Conservation (phyloP, 495 filamentous ascomycete species). For the Penicillium canariense region DNA sequence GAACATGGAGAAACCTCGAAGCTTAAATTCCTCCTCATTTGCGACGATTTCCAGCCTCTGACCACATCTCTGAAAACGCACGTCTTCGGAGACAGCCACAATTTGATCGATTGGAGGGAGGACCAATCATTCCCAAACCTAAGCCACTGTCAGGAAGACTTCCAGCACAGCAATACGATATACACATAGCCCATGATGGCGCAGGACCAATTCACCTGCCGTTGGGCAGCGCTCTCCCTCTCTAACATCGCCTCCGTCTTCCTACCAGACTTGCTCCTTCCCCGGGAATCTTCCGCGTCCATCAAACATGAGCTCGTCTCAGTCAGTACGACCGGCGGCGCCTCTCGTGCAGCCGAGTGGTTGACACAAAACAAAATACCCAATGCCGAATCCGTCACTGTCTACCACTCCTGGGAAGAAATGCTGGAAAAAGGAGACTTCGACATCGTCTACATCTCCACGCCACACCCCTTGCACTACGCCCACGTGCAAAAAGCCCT, state of each 20-base stretch:
- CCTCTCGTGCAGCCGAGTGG: conserved; percentile 2
- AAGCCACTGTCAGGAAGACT: not conserved
- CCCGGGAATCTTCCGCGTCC: not conserved
- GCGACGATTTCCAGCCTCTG: not conserved
- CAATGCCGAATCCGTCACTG: not conserved
- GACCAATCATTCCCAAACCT: not conserved
- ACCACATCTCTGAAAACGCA: not conserved
- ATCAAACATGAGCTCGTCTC: conserved; percentile 9
- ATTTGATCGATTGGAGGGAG: not conserved
- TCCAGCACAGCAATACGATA: not conserved
- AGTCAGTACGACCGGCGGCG: conserved; percentile 4
- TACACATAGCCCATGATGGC: conserved; percentile 1
- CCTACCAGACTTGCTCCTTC: conserved; percentile 3
- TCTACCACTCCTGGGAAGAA: conserved; percentile 4
- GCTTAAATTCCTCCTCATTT: not conserved
- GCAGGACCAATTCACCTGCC: conserved; percentile 8
- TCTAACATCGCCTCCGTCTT: conserved; percentile 9
- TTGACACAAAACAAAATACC: conserved; percentile 2
- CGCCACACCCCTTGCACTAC: conserved; percentile 9
- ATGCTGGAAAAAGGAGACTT: conserved; percentile 5
- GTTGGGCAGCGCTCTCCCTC: conserved; percentile 6
- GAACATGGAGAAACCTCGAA: not conserved
- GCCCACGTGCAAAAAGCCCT: conserved; percentile 2
- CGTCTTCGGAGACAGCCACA: not conserved
- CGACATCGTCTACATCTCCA: conserved; percentile 13